phyloP scores from a whole-genome alignment of 371 early-diverging fungal species.

The Rhizopus stolonifer region DNA sequence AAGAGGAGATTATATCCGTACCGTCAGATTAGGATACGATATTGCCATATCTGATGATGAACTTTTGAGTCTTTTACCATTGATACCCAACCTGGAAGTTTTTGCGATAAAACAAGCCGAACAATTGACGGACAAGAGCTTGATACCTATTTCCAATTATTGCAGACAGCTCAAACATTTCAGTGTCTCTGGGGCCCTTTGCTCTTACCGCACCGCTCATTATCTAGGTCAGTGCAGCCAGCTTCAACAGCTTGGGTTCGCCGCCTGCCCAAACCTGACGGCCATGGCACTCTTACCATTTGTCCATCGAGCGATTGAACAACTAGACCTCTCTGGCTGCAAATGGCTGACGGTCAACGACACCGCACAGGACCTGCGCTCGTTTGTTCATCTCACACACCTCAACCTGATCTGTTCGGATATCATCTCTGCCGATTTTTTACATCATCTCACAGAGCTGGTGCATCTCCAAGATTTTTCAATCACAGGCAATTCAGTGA shows the following conservation, averaged over 20 bases:
- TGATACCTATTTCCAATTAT: conserved; percentile 22
- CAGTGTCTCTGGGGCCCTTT: conserved; percentile 23
- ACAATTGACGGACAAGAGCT: conserved; percentile 37
- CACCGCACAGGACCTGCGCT: conserved; percentile 41
- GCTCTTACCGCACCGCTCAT: conserved; percentile 41
- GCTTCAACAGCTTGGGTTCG: conserved; percentile 28
- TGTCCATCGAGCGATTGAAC: conserved; percentile 30
- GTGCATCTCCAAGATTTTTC: conserved; percentile 35
- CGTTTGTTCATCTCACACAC: conserved; percentile 26
- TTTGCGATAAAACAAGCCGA: conserved; percentile 27
- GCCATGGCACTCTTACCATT: conserved; percentile 37
- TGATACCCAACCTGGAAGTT: conserved; percentile 37
- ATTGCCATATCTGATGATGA: conserved; percentile 28
- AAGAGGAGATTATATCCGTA: conserved; percentile 22
- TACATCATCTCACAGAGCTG: conserved; percentile 10
- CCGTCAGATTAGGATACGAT: conserved; percentile 12
- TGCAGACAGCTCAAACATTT: conserved; percentile 33
- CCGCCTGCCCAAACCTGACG: conserved; percentile 25
- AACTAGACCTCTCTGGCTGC: conserved; percentile 39
- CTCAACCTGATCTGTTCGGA: conserved; percentile 43
- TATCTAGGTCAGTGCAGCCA: conserved; percentile 30
- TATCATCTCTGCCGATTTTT: conserved; percentile 21
- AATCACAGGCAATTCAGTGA: conserved; percentile 30
- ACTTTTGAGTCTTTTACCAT: conserved; percentile 17
- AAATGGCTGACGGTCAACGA: conserved; percentile 42